A percentile compares a stretch with the other conserved stretches of the same genome.
These are phyloP conservation scores for Sugiyamaella grinbergsii DNA, from an alignment of 1,139 yeast genomes.

Conservation along the genomic window DNA sequence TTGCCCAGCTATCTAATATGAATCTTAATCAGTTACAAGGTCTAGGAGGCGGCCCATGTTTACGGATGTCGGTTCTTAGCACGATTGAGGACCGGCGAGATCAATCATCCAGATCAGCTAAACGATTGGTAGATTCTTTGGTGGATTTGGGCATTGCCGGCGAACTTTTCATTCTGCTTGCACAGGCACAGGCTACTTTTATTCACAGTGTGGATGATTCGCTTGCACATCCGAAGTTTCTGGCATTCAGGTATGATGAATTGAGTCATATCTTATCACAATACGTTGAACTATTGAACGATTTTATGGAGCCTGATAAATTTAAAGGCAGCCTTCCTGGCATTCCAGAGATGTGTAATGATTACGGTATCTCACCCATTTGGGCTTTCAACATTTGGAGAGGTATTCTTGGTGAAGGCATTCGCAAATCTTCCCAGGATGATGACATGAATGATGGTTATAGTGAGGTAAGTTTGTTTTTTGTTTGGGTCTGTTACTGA, in stretches of 20 bases:
- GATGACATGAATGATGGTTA: constrained; percentile 20
- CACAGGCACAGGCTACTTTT: constrained; percentile 47
- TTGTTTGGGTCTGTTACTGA: background rate
- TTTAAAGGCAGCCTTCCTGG: constrained; percentile 50
- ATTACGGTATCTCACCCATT: constrained; percentile 57
- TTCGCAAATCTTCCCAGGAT: constrained; percentile 31
- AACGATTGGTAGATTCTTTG: constrained; percentile 54
- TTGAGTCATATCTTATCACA: constrained; percentile 64
- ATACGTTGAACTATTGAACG: constrained; percentile 59
- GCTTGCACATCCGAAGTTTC: constrained; percentile 64
- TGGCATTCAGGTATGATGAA: constrained; percentile 75
- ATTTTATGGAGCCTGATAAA: constrained; percentile 47
- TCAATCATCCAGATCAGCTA: constrained; percentile 49
- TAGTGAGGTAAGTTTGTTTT: constrained; percentile 13
- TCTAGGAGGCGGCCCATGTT: constrained; percentile 64
- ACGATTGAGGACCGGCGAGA: constrained; percentile 60
- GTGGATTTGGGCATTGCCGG: constrained; percentile 51
- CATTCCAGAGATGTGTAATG: constrained; percentile 50
- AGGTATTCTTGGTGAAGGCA: constrained; percentile 44
- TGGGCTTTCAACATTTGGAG: constrained; percentile 89
- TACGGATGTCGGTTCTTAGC: constrained; percentile 58
- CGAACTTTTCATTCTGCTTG: constrained; percentile 67
- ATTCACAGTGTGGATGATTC: constrained; percentile 46
- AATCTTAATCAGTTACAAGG: constrained; percentile 66
- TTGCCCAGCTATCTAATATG: constrained; percentile 65